phyloP scores from a whole-genome alignment of 371 early-diverging fungal species.

The Mucor piriformis region DNA sequence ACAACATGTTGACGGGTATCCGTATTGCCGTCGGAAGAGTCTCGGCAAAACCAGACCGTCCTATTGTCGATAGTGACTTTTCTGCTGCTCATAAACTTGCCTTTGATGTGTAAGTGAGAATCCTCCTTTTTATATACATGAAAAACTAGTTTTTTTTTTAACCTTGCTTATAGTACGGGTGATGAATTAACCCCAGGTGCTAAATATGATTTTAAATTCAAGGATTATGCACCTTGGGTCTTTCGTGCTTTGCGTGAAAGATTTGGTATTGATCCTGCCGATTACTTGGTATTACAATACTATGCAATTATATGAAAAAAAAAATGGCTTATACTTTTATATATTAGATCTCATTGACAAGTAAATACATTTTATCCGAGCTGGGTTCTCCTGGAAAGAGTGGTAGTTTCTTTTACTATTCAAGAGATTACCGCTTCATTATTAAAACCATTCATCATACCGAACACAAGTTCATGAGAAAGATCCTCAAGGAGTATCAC shows the following conservation, averaged over 20 bases:
- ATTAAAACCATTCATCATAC: constrained; percentile 96
- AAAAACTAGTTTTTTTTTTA: constrained; percentile 1
- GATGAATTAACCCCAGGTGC: constrained; percentile 89
- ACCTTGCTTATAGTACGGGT: constrained; percentile 62
- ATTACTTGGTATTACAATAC: constrained; percentile 76
- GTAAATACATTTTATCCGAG: constrained; percentile 95
- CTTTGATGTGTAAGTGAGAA: constrained; percentile 75
- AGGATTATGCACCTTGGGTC: constrained; percentile 95
- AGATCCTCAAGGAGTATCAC: constrained; percentile 84
- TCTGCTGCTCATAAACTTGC: constrained; percentile 85
- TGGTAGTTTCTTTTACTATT: constrained; percentile 96
- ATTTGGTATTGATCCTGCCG: constrained; percentile 85
- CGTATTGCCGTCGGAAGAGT: constrained; percentile 76
- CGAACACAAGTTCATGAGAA: constrained; percentile 91
- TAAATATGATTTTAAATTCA: constrained; percentile 95
- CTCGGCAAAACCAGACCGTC: constrained; percentile 76
- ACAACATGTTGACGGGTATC: constrained; percentile 94
- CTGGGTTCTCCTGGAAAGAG: constrained; percentile 93
- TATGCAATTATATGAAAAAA: not conserved
- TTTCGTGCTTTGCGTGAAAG: constrained; percentile 83
- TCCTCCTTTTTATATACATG: not conserved
- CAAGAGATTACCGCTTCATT: constrained; percentile 95
- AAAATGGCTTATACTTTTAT: not conserved
- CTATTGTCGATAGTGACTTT: constrained; percentile 76
- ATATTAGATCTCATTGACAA: constrained; percentile 84